These are phyloP conservation scores for Colletotrichum sp. DNA, from an alignment of 2,329 filamentous ascomycete species.

Conservation along the genomic window DNA sequence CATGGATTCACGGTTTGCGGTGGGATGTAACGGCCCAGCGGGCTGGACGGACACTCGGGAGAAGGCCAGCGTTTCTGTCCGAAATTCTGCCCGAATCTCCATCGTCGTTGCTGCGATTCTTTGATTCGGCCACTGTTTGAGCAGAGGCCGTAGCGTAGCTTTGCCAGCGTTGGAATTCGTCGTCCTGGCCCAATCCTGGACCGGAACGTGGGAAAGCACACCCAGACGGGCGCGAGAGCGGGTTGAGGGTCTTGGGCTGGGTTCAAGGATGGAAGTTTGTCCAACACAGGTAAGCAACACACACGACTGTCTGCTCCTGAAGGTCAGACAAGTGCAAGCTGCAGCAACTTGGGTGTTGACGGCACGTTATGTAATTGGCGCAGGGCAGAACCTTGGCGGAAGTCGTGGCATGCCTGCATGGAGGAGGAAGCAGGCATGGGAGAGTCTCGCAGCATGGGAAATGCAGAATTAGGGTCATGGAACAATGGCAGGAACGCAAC, in stretches of 20 bases:
- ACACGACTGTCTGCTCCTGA: background rate
- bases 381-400: conserved; percentile 11
- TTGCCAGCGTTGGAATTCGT: background rate
- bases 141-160: background rate
- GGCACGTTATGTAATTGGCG: background rate
- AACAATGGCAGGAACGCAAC: background rate
- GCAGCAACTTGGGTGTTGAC: background rate
- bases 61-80: background rate
- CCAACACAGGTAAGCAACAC: background rate
- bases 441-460: conserved; percentile 4
- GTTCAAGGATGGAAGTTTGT: background rate
- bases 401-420: conserved; percentile 11
- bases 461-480: background rate
- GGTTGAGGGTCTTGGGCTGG: background rate
- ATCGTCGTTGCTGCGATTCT: background rate
- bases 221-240: background rate
- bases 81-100: background rate
- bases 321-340: background rate
- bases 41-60: background rate
- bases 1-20: background rate
- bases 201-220: background rate
- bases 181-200: background rate
- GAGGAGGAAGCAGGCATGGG: background rate
- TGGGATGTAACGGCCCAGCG: background rate
- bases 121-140: background rate